Evolutionary conservation across 495 filamentous ascomycete species (phyloP).

Genomic region (Talaromyces proteolyticus): DNA sequence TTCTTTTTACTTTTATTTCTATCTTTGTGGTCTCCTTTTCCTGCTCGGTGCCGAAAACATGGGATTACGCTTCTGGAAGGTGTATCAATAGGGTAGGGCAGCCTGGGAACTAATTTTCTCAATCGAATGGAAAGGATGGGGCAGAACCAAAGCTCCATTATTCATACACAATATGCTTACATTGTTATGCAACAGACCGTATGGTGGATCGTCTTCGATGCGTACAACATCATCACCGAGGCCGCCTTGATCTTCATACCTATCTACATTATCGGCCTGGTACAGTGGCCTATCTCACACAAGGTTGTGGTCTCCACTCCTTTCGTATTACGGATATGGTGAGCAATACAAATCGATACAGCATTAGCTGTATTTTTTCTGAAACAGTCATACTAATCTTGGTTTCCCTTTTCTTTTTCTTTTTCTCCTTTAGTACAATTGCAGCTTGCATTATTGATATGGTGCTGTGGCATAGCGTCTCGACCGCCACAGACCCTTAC

Average conservation of each 20-base stretch:
- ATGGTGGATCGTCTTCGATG: not conserved
- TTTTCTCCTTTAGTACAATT: too few species aligned
- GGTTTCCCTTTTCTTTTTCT: too few species aligned
- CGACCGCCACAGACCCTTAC: too few species aligned
- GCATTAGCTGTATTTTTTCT: not conserved
- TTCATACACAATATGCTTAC: not conserved
- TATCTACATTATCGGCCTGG: conserved; percentile 1
- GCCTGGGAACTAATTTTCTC: not conserved
- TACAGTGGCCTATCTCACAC: conserved; percentile 1
- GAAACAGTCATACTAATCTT: too few species aligned
- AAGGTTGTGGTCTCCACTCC: conserved; percentile 1
- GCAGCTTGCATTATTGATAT: too few species aligned
- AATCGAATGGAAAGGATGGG: conserved; percentile 1
- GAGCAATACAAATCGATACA: not conserved
- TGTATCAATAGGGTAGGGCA: conserved; percentile 1
- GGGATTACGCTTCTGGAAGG: not conserved
- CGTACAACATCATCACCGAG: not conserved
- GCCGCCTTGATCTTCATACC: conserved; percentile 1
- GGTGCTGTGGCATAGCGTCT: too few species aligned
- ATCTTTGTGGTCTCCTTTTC: not conserved
- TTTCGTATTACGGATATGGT: not conserved
- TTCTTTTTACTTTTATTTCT: not conserved
- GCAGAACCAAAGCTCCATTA: not conserved
- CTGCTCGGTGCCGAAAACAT: not conserved
- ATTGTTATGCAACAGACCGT: conserved; percentile 1